These are phyloP conservation scores for Biscogniauxia marginata DNA, from an alignment of 2,329 filamentous ascomycete genomes.

Conservation along the genomic window DNA sequence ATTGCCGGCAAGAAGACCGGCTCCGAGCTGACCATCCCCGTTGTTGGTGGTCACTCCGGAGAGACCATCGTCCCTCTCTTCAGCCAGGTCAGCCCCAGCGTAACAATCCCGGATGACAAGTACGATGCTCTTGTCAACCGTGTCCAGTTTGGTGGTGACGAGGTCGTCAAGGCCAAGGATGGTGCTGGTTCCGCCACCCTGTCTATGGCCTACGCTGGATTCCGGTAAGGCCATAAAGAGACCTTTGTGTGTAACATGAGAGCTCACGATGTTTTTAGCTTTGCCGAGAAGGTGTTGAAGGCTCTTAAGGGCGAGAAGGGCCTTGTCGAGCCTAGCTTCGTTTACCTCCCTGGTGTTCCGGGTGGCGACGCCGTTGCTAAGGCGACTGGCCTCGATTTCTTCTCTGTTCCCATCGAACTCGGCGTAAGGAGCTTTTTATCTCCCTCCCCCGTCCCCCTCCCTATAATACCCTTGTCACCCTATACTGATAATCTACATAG, in stretches of 20 bases:
- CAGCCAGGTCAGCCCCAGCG: slow-evolving; percentile 80
- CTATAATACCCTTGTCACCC: slow-evolving; percentile 9
- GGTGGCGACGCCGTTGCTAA: slow-evolving; percentile 85
- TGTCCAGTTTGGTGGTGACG: slow-evolving; percentile 97
- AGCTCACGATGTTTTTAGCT: slow-evolving; percentile 51
- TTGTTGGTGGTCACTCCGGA: slow-evolving; percentile 95
- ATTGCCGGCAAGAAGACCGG: slow-evolving; percentile 81
- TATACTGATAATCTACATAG: slow-evolving; percentile 45
- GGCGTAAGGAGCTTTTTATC: slow-evolving; percentile 65
- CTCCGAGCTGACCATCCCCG: slow-evolving; percentile 79
- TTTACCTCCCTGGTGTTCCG: slow-evolving; percentile 87
- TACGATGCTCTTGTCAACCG: slow-evolving; percentile 88
- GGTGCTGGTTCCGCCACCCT: slow-evolving; percentile 87
- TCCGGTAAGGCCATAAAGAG: slow-evolving; percentile 62
- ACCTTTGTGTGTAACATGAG: neutral
- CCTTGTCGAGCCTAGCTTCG: slow-evolving; percentile 90
- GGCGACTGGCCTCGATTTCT: slow-evolving; percentile 84
- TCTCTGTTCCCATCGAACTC: slow-evolving; percentile 93
- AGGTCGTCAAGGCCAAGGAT: slow-evolving; percentile 94
- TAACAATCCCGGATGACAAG: slow-evolving; percentile 84
- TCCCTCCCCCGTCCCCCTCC: neutral
- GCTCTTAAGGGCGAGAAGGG: slow-evolving; percentile 86
- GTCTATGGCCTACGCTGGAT: slow-evolving; percentile 95
- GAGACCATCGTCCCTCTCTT: slow-evolving; percentile 98
- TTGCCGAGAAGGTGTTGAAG: slow-evolving; percentile 91